Evolutionary conservation across 208 protist genomes (phyloP), one percentile per base, ranked within the genome.

Genomic region (Vickermania spadyakhi): DNA sequence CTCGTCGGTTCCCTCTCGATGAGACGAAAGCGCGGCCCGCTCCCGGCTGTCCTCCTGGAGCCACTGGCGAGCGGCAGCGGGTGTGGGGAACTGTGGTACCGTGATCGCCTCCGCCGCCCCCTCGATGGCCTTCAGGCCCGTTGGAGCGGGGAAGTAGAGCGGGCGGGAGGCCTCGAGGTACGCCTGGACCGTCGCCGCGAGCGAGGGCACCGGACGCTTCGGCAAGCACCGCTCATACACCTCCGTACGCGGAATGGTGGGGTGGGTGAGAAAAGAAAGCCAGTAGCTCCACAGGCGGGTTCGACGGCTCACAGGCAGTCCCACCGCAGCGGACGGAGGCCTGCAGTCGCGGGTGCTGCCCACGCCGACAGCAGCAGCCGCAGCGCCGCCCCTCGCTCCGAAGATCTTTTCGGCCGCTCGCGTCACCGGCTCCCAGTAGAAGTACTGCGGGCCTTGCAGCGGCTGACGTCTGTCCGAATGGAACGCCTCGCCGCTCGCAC

Each of bases 141-240:
- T 65, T 52, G 58, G 52, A 3, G 49, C 61, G 26, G 75, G 66
- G 26, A 63, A 53, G 62, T 79, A 76, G 25, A 94, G 60, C 18
- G 80, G 68, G 0, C 70, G 65, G 59, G 90, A 71, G 29, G 71
- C 77, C 18, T 60, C 71, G 14, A 96, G 70, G 73, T 81, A 95
- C 29, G 67, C 50, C 31, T 57, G 45, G 45, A 92, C 75, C 18
- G 92, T 96, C 28, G 66, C 56, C 25, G 80, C 50, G 31, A 97
- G 60, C 11, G 77, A 66, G 0, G 89, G 89, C 25, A 93, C 73
- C n/a, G 84, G 78, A 18, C 87, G 69, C n/a, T 69, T 68, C 1
- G 92, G 92, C 1, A 96, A 70, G 52, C 80, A 81, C 31, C 56
- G 53, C 63, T 84, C 79, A 64, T 90, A 92, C 30, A 71, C 73